Conservation (phyloP, 2,329 filamentous ascomycete genomes). For the Botryotinia calthae region DNA sequence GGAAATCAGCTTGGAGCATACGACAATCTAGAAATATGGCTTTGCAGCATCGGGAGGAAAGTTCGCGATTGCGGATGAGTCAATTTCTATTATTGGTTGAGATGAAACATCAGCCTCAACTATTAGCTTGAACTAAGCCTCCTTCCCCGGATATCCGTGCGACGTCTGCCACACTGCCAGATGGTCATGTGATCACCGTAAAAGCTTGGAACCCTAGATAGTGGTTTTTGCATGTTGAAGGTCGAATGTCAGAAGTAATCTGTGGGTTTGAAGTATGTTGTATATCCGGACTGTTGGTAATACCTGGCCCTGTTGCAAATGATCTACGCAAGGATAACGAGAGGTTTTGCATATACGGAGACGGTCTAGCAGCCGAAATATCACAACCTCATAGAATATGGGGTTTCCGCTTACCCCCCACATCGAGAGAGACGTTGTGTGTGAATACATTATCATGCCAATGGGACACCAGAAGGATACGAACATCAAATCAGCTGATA, state of each 20-base stretch:
- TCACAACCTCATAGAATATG: not conserved
- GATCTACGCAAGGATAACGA: not conserved
- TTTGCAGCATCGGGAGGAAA: not conserved
- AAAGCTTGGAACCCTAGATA: not conserved
- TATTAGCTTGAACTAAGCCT: not conserved
- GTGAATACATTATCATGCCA: not conserved
- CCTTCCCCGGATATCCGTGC: conserved; percentile 1
- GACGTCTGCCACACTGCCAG: not conserved
- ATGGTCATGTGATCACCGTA: not conserved
- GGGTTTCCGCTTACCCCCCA: not conserved
- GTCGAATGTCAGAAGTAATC: not conserved
- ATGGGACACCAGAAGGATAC: not conserved
- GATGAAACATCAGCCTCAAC: not conserved
- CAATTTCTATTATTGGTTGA: not conserved
- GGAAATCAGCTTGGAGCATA: not conserved
- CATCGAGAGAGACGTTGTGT: not conserved
- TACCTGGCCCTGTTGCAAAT: not conserved
- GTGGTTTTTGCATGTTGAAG: not conserved
- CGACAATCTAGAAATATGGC: not conserved
- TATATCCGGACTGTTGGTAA: conserved; percentile 8
- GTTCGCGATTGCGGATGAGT: not conserved
- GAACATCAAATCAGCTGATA: conserved; percentile 10
- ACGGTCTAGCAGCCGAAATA: not conserved
- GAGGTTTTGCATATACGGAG: not conserved
- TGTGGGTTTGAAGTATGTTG: not conserved